Base-by-base conservation (phyloP, 129 eudicot species). In the Flaveria sonorensis region DNA sequence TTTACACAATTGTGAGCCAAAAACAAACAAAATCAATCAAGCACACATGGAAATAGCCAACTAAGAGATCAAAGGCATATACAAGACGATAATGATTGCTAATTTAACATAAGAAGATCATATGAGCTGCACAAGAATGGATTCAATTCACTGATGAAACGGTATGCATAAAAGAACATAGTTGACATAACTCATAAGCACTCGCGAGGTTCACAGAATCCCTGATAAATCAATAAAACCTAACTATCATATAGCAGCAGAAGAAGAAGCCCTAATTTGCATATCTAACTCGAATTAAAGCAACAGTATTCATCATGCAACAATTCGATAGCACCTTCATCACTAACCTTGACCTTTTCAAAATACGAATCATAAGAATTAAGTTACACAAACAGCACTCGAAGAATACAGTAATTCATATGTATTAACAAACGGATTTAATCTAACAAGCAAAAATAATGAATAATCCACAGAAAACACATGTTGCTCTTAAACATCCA, bases 1-100 rank as follows among this genome's bases (percentile, higher is more conserved):
- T 74, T 72, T 30, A 81, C 80, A 74, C 43, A 56, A 53, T 1
- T 36, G 46, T 73, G 52, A 67, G 71, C 68, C 46, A 73, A 18
- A 72, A 24, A 67, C n/a, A 43, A 57, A 74, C 56, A 20, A 78
- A 21, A 69, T 20, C 51, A 70, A 68, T 40, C 26, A 60, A 28
- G 23, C 69, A 63, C 69, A 16, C 4, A 63, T 15, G 69, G 12
- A 63, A 63, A 63, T 15, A 32, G 21, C 69, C 4, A 10, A 63
- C 45, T 36, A 6, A 30, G 46, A 63, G 43, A 63, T 30, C 69
- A 61, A 70, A 28, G 7, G 10, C 76, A 59, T 63, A 28, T 30
- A 68, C 32, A 30, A 45, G 30, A 59, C 55, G 1, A 57, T 8
- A 20, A 20, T 42, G 12, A 19, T 56, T 19, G 50, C 67, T 72